Conservation (phyloP, 2,329 filamentous ascomycete species). For the Ophiocordyceps camponoti-floridani region DNA sequence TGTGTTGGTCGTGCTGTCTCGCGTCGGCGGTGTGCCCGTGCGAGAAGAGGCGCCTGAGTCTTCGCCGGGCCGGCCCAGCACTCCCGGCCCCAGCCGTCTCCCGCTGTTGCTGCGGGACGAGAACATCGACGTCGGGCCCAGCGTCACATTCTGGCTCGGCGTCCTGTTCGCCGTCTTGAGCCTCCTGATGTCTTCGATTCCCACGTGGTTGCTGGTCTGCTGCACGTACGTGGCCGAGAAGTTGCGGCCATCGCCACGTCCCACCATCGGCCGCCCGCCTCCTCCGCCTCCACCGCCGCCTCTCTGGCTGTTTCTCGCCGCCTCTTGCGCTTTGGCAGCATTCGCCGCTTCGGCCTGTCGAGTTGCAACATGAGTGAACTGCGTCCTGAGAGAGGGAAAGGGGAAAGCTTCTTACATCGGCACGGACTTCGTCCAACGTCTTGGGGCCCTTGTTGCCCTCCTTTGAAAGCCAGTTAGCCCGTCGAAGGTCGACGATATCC, state of each 20-base stretch:
- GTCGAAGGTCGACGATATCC: slow-evolving; percentile 78
- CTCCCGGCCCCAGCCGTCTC: slow-evolving; percentile 62
- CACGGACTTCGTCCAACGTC: slow-evolving; percentile 84
- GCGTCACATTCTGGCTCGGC: slow-evolving; percentile 42
- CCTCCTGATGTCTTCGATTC: slow-evolving; percentile 78
- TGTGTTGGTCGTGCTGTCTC: slow-evolving; percentile 42
- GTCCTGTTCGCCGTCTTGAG: slow-evolving; percentile 48
- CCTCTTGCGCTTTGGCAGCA: slow-evolving; percentile 67
- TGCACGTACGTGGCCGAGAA: slow-evolving; percentile 59
- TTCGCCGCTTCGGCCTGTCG: slow-evolving; percentile 50
- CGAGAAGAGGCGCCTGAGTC: slow-evolving; percentile 79
- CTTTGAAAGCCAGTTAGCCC: slow-evolving; percentile 65
- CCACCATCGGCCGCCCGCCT: slow-evolving; percentile 52
- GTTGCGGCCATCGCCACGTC: slow-evolving; percentile 74
- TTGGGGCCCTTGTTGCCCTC: slow-evolving; percentile 88
- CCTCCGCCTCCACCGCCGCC: slow-evolving; percentile 22
- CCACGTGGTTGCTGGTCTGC: slow-evolving; percentile 68
- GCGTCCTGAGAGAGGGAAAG: background rate
- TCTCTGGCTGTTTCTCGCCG: slow-evolving; percentile 40
- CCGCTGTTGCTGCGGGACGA: slow-evolving; percentile 83
- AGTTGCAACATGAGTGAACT: slow-evolving; percentile 7
- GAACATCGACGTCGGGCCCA: slow-evolving; percentile 79
- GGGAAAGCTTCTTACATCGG: slow-evolving; percentile 35
- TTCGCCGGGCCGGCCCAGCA: slow-evolving; percentile 57
- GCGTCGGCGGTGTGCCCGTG: slow-evolving; percentile 67